phyloP scores from a whole-genome alignment of 306 rosid genomes.

The Herpetospermum pedunculosum region DNA sequence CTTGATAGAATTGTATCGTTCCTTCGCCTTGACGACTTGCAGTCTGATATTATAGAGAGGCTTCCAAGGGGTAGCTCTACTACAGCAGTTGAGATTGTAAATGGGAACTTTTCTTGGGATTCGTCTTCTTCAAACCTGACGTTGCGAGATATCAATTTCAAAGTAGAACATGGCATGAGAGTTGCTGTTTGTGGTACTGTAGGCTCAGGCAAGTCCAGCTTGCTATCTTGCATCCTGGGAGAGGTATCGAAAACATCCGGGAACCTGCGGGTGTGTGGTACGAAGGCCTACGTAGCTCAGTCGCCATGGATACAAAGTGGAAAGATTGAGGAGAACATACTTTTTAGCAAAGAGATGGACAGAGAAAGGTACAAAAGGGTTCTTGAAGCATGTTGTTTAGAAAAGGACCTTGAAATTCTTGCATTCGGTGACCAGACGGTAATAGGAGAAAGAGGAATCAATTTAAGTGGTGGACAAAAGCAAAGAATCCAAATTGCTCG shows the following conservation, averaged over 20 bases:
- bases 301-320: slow-evolving; percentile 94
- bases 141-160: slow-evolving; percentile 40
- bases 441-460: slow-evolving; percentile 81
- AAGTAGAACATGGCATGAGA: slow-evolving; percentile 42
- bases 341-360: slow-evolving; percentile 68
- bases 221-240: slow-evolving; percentile 66
- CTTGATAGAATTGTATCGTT: slow-evolving; percentile 64
- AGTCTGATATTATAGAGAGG: slow-evolving; percentile 41
- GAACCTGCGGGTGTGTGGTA: slow-evolving; percentile 49
- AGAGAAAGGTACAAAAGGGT: slow-evolving; percentile 51
- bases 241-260: slow-evolving; percentile 79
- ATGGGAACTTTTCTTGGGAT: slow-evolving; percentile 84
- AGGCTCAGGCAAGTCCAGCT: slow-evolving; percentile 89
- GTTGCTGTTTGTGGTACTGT: slow-evolving; percentile 88
- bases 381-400: slow-evolving; percentile 69
- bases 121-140: slow-evolving; percentile 32
- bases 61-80: slow-evolving; percentile 53
- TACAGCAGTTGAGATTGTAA: slow-evolving; percentile 41
- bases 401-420: slow-evolving; percentile 59
- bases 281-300: slow-evolving; percentile 80
- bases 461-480: slow-evolving; percentile 86
- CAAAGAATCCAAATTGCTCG: slow-evolving; percentile 85
- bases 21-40: slow-evolving; percentile 61
- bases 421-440: slow-evolving; percentile 75
- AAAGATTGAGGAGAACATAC: slow-evolving; percentile 59